phyloP scores from a whole-genome alignment of 2,329 filamentous ascomycete genomes.

The Paraphaeosphaeria sporulosa region DNA sequence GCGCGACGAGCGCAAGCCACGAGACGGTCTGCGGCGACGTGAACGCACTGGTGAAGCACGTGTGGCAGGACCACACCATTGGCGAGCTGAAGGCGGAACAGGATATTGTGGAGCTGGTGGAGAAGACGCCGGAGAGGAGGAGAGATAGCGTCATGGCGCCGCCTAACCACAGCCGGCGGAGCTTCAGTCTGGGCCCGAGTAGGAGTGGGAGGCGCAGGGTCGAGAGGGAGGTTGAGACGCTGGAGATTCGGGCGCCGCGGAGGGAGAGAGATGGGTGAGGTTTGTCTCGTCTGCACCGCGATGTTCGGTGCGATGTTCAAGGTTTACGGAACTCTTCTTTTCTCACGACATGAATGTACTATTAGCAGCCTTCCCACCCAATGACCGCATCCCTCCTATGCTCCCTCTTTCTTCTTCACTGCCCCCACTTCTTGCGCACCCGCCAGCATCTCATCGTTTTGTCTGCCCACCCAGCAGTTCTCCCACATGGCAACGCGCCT shows the following conservation, averaged over 20 bases:
- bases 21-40: constrained; percentile 49
- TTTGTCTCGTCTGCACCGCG: background rate
- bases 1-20: constrained; percentile 30
- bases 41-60: constrained; percentile 44
- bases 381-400: background rate
- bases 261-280: constrained; percentile 22
- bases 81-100: constrained; percentile 41
- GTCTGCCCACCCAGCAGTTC: background rate
- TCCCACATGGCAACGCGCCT: background rate
- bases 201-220: constrained; percentile 25
- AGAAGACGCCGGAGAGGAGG: constrained; percentile 27
- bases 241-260: constrained; percentile 29
- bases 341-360: no score
- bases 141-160: constrained; percentile 38
- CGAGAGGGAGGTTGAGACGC: constrained; percentile 37
- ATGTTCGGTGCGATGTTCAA: no score
- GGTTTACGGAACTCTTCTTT: no score
- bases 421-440: background rate
- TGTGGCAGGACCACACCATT: constrained; percentile 43
- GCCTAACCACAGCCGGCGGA: constrained; percentile 34
- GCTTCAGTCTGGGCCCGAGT: constrained; percentile 36
- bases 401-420: no score
- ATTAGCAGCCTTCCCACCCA: no score
- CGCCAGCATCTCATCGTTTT: background rate
- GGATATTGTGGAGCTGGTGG: constrained; percentile 42